These are phyloP conservation scores for Leccinum insigne DNA, from an alignment of 1,284 basidiomycete genomes.

Conservation along the genomic window DNA sequence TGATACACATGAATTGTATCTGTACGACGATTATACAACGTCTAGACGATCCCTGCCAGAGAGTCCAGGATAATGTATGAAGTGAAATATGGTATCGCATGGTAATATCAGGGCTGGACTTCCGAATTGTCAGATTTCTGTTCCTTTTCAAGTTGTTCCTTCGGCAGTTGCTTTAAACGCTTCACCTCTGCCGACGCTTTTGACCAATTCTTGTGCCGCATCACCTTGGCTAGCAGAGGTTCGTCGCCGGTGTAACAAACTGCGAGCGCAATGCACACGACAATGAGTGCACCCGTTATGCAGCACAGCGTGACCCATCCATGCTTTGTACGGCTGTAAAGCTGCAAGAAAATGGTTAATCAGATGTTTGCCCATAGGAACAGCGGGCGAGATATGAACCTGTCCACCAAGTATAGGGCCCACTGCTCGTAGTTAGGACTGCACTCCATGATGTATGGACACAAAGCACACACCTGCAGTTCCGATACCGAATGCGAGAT, in stretches of 20 bases:
- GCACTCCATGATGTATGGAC: neutral
- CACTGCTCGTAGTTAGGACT: slow-evolving; percentile 39
- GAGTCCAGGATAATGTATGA: slow-evolving; percentile 5
- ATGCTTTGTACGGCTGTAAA: slow-evolving; percentile 51
- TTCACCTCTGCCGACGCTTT: slow-evolving; percentile 13
- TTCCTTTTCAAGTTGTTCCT: slow-evolving; percentile 5
- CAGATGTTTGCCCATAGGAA: neutral
- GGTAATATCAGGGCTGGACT: slow-evolving; percentile 5
- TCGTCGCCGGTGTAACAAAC: slow-evolving; percentile 49
- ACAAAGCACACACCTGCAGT: slow-evolving; percentile 42
- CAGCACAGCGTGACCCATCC: slow-evolving; percentile 62
- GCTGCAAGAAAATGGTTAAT: slow-evolving; percentile 35
- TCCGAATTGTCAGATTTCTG: neutral
- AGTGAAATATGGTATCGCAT: slow-evolving; percentile 1
- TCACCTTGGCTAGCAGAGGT: slow-evolving; percentile 38
- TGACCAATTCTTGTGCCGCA: slow-evolving; percentile 21
- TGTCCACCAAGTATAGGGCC: slow-evolving; percentile 71
- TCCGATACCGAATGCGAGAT: slow-evolving; percentile 66
- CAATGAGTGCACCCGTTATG: slow-evolving; percentile 44
- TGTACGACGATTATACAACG: slow-evolving; percentile 14
- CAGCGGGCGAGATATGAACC: slow-evolving; percentile 33
- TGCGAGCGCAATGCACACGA: slow-evolving; percentile 39
- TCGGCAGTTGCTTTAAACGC: slow-evolving; percentile 4
- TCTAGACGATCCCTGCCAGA: neutral
- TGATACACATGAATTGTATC: slow-evolving; percentile 9